These are phyloP conservation scores for Austroboletus niveus DNA, from an alignment of 1,284 basidiomycete genomes.

Conservation along the genomic window DNA sequence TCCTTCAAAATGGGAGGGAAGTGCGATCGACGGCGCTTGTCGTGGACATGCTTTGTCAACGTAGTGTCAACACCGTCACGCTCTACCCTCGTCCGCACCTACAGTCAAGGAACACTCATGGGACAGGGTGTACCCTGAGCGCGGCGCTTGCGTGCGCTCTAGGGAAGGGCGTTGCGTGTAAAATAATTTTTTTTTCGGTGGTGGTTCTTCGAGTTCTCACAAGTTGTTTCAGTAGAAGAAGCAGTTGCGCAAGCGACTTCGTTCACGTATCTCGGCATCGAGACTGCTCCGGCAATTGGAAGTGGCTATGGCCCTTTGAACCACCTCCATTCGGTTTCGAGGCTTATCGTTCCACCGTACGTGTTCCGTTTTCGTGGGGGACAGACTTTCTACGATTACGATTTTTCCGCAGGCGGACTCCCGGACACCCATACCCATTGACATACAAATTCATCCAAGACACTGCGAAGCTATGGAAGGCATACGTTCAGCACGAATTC, in stretches of 20 bases:
- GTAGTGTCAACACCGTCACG: slow-evolving; percentile 34
- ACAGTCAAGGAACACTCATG: slow-evolving; percentile 79
- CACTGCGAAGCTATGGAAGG: slow-evolving; percentile 61
- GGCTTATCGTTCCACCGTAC: slow-evolving; percentile 57
- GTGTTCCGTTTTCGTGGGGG: slow-evolving; percentile 17
- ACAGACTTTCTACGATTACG: not conserved
- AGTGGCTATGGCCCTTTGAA: slow-evolving; percentile 85
- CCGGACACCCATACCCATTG: slow-evolving; percentile 65
- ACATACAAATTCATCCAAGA: slow-evolving; percentile 65
- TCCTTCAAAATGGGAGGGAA: slow-evolving; percentile 39
- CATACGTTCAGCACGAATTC: slow-evolving; percentile 83
- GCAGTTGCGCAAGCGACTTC: slow-evolving; percentile 60
- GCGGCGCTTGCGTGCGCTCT: slow-evolving; percentile 78
- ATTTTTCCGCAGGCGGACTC: slow-evolving; percentile 48
- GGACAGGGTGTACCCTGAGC: slow-evolving; percentile 91
- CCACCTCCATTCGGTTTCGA: slow-evolving; percentile 70
- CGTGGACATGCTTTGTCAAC: slow-evolving; percentile 72
- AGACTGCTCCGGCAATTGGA: slow-evolving; percentile 70
- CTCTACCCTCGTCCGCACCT: slow-evolving; percentile 69
- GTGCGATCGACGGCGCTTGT: slow-evolving; percentile 43
- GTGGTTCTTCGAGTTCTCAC: not conserved
- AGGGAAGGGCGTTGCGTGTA: slow-evolving; percentile 47
- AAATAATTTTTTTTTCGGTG: slow-evolving; percentile 6
- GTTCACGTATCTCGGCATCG: slow-evolving; percentile 81
- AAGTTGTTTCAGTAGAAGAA: slow-evolving; percentile 44